Percentiles rank a stretch among this genome's conserved stretches.
Evolutionary conservation across 331 rosid species (phyloP).

Genomic region (Quercus phellos): DNA sequence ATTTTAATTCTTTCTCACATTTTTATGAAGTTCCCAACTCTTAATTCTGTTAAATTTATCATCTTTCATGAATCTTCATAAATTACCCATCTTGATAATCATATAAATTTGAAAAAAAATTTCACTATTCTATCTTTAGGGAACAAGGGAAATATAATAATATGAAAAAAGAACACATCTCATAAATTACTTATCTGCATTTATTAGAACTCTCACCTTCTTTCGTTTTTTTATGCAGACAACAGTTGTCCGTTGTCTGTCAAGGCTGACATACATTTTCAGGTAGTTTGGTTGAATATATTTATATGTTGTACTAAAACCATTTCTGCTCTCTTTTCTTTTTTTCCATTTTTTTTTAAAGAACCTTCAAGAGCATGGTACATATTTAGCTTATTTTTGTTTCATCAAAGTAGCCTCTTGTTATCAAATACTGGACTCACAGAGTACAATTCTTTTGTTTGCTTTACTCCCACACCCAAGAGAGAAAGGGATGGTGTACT

Average conservation of each 20-base stretch:
- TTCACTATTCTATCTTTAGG: background rate
- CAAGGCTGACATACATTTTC: constrained; percentile 37
- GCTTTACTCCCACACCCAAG: background rate
- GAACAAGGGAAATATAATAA: too few species aligned
- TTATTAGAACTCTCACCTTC: constrained; percentile 1
- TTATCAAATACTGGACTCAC: background rate
- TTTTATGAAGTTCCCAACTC: background rate
- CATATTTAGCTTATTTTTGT: background rate
- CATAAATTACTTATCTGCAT: background rate
- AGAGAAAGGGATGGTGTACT: background rate
- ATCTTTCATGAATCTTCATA: background rate
- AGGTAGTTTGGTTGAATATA: constrained; percentile 34
- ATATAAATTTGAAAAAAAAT: background rate
- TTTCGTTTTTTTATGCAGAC: constrained; percentile 36
- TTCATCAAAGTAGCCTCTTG: background rate
- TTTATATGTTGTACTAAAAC: background rate
- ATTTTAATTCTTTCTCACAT: background rate
- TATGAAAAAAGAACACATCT: too few species aligned
- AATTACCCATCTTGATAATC: background rate
- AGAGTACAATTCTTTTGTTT: background rate
- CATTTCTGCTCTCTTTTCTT: background rate
- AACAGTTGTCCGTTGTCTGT: constrained; percentile 26
- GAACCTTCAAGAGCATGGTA: background rate
- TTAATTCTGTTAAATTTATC: background rate
- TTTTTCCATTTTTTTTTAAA: too few species aligned